phyloP scores from a whole-genome alignment of 1,284 basidiomycete species.

The Austroboletus niveus region DNA sequence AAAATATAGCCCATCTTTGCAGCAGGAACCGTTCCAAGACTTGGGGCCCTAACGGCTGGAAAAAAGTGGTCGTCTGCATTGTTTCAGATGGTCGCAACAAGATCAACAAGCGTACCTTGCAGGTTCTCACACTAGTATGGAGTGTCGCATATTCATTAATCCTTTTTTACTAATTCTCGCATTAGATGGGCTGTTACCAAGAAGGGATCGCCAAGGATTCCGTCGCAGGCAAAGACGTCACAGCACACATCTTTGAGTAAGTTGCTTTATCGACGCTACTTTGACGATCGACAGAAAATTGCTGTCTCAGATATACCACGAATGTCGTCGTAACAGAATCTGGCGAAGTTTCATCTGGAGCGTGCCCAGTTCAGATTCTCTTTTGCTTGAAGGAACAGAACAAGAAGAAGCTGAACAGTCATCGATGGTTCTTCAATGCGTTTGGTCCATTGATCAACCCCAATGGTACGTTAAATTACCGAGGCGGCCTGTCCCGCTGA shows the following conservation, averaged over 20 bases:
- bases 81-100: slow-evolving; percentile 91
- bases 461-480: slow-evolving; percentile 49
- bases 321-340: slow-evolving; percentile 76
- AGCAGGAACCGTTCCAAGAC: slow-evolving; percentile 78
- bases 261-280: slow-evolving; percentile 15
- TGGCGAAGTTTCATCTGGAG: slow-evolving; percentile 83
- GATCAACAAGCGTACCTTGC: slow-evolving; percentile 84
- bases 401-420: slow-evolving; percentile 92
- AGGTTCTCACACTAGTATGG: slow-evolving; percentile 70
- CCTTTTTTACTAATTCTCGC: slow-evolving; percentile 2
- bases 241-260: slow-evolving; percentile 91
- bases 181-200: slow-evolving; percentile 92
- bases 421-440: slow-evolving; percentile 98
- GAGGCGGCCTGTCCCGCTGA: neutral
- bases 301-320: slow-evolving; percentile 63
- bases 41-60: slow-evolving; percentile 95
- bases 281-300: slow-evolving; percentile 5
- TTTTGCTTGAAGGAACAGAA: slow-evolving; percentile 96
- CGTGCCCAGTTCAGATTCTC: slow-evolving; percentile 87
- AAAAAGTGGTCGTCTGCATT: slow-evolving; percentile 92
- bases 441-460: slow-evolving; percentile 87
- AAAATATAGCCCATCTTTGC: slow-evolving; percentile 87
- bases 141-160: neutral
- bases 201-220: slow-evolving; percentile 95
- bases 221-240: slow-evolving; percentile 89